These are phyloP conservation scores for Ogataea sp. DNA, from an alignment of 805 yeast species.

Conservation along the genomic window DNA sequence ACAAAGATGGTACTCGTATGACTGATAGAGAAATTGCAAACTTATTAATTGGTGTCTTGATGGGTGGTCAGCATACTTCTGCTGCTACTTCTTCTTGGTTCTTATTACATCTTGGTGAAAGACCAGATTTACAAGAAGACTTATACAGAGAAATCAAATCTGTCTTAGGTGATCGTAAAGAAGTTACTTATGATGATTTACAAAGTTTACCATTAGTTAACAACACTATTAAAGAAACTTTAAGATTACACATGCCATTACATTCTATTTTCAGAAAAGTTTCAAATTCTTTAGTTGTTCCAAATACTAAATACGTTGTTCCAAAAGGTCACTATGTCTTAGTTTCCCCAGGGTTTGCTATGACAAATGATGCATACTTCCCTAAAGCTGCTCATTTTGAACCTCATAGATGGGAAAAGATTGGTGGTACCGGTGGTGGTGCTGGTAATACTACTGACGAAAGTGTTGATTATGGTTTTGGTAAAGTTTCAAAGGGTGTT, in stretches of 20 bases:
- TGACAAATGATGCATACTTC: slow-evolving; percentile 69
- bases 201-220: slow-evolving; percentile 76
- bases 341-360: slow-evolving; percentile 91
- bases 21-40: slow-evolving; percentile 93
- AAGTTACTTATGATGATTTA: slow-evolving; percentile 73
- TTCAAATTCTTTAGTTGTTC: slow-evolving; percentile 66
- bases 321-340: slow-evolving; percentile 87
- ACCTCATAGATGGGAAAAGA: slow-evolving; percentile 79
- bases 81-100: slow-evolving; percentile 96
- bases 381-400: slow-evolving; percentile 64
- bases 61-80: slow-evolving; percentile 99
- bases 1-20: slow-evolving; percentile 92
- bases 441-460: slow-evolving; percentile 18
- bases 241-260: slow-evolving; percentile 93
- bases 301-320: slow-evolving; percentile 69
- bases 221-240: slow-evolving; percentile 83
- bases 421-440: slow-evolving; percentile 20
- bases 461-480: slow-evolving; percentile 89
- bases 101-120: slow-evolving; percentile 80
- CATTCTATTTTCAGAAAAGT: slow-evolving; percentile 96
- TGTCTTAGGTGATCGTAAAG: slow-evolving; percentile 48
- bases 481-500: slow-evolving; percentile 93
- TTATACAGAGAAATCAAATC: slow-evolving; percentile 64
- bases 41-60: slow-evolving; percentile 85
- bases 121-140: slow-evolving; percentile 79